Evolutionary conservation across 2,329 filamentous ascomycete genomes (phyloP), one percentile per base, ranked within the genome.

Genomic region (Alternaria viburni): DNA sequence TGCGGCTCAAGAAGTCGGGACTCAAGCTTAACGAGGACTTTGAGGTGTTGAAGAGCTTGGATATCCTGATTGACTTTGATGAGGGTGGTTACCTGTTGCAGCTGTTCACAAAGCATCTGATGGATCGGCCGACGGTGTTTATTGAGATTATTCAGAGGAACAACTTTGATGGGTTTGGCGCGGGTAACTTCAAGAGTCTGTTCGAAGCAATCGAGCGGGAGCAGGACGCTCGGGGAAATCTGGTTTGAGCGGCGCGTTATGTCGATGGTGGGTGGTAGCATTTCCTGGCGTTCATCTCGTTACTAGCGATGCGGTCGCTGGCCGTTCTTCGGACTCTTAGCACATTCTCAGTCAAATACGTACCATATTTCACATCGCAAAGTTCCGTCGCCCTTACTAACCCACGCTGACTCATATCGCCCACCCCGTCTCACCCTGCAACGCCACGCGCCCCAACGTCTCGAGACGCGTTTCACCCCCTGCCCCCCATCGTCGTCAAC

Each of bases 161-260:
- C 73, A 90, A 93, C 68, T 97, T 97, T 79, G 90, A 91, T 30
- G 95, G 95, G 0, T 97, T 97, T 72, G 94, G 95, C 5, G 95
- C 94, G 0, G 95, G 95, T 1, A 98, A 97, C 81, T 97, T 97
- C 84, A 97, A 93, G 88, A 93, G 91, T 65, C 76, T 97, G 72
- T 97, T 97, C 74, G 94, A 97, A 85, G 94, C 95, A 3, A 96
- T 97, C 79, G 95, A 97, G 86, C 85, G 94, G 54, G 94, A 97
- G 81, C 95, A 97, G 85, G 93, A 89, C 49, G 85, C 91, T 79
- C 86, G 94, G 59, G 94, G 95, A 1, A 97, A 97, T 77, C 79
- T 97, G 81, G 59, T 78, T 2, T 79, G 43, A 70, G 17, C 1
- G 25, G 6, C 9, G 15, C 25, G 25, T 11, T 4, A 10, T 43